phyloP scores from a whole-genome alignment of 257 asterid species.

The Phtheirospermum japonicum region DNA sequence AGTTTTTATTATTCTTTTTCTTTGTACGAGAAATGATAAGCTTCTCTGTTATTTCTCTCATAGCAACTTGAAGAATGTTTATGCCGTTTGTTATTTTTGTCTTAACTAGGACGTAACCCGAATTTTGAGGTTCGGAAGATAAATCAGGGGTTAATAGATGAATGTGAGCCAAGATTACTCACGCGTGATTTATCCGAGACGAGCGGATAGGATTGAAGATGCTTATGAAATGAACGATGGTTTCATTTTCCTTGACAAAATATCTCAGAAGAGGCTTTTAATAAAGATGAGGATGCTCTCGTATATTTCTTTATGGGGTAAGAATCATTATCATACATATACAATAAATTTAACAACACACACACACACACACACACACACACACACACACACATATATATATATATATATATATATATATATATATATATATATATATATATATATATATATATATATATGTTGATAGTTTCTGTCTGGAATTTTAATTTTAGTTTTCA shows the following conservation, averaged over 20 bases:
- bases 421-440: too few relatives aligned
- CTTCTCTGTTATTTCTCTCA: constrained; percentile 15
- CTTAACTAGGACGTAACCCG: constrained; percentile 67
- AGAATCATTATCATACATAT: too few relatives aligned
- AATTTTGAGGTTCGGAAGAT: constrained; percentile 67
- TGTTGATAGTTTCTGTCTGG: too few relatives aligned
- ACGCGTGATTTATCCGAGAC: constrained; percentile 36
- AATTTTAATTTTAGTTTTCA: too few relatives aligned
- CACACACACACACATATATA: too few relatives aligned
- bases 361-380: too few relatives aligned
- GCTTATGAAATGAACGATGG: constrained; percentile 29
- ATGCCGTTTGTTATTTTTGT: constrained; percentile 24
- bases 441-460: too few relatives aligned
- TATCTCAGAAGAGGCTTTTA: constrained; percentile 38
- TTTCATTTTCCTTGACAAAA: constrained; percentile 23
- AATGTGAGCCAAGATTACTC: constrained; percentile 29
- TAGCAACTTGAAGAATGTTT: constrained; percentile 13
- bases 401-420: too few relatives aligned
- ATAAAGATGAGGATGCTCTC: constrained; percentile 47
- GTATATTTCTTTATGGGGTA: constrained; percentile 92
- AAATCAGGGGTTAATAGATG: constrained; percentile 44
- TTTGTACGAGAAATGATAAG: constrained; percentile 7
- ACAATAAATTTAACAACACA: too few relatives aligned
- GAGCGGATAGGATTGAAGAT: constrained; percentile 33
- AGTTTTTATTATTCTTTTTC: constrained; percentile 36